phyloP scores from a whole-genome alignment of 169 alveolate genomes.

The Cystoisospora suis region DNA sequence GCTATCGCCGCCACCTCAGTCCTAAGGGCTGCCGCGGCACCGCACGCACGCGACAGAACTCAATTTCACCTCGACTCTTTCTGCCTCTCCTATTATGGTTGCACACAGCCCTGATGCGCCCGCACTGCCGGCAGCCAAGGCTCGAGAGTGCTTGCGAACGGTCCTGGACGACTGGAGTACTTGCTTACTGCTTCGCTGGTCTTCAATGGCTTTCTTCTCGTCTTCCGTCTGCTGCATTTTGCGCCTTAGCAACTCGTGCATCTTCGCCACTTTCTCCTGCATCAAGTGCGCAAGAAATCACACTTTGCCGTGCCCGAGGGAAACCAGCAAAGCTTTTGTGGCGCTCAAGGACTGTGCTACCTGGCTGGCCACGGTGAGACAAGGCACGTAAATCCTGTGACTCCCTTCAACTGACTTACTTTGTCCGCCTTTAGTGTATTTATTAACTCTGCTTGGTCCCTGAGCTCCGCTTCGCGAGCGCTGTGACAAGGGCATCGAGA shows the following conservation, averaged over 20 bases:
- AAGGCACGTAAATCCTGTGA: neutral
- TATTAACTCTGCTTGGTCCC: conserved; percentile 42
- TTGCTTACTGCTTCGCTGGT: conserved; percentile 34
- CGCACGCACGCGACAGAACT: too few relatives aligned
- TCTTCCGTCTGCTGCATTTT: conserved; percentile 70
- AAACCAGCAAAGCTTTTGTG: too few relatives aligned
- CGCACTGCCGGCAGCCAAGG: too few relatives aligned
- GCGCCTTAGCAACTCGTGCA: conserved; percentile 52
- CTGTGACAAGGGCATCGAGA: neutral
- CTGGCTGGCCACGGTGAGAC: neutral
- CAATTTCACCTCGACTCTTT: too few relatives aligned
- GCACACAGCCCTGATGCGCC: too few relatives aligned
- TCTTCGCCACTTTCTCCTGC: conserved; percentile 60
- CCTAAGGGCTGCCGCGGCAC: conserved; percentile 42
- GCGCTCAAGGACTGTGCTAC: too few relatives aligned
- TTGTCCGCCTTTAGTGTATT: neutral
- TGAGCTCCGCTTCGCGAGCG: conserved; percentile 62
- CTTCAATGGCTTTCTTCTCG: conserved; percentile 71
- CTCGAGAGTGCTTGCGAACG: too few relatives aligned
- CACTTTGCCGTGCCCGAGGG: too few relatives aligned
- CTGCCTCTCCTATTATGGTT: too few relatives aligned
- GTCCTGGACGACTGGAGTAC: too few relatives aligned
- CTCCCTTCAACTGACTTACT: neutral
- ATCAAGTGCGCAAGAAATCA: too few relatives aligned
- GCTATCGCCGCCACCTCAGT: conserved; percentile 58